Evolutionary conservation across 768 basidiomycete species (phyloP), one percentile per base, ranked within the genome.

Genomic region (Pleurotus cornucopiae): DNA sequence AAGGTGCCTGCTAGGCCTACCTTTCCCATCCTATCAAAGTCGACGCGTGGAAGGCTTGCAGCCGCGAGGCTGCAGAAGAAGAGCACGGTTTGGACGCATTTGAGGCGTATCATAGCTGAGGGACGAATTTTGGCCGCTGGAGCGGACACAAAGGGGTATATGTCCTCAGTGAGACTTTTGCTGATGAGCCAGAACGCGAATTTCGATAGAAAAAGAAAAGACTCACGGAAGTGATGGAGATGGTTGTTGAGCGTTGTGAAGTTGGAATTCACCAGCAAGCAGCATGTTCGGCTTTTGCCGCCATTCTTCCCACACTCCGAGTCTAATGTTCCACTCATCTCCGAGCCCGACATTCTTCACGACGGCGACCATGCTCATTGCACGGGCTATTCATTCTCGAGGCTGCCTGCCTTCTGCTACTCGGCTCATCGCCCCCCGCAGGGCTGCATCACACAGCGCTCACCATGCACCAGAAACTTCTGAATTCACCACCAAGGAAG

Each of bases 1-100:
- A 98, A 99, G 34, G 89, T 78, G 56, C 96, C 96, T 23, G 87
- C 85, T 41, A 98, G 78, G 56, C 86, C 94, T 49, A 98, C 94
- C 54, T 79, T 86, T 60, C 96, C 96, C 91, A 99, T 95, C 53
- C 88, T 86, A 63, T 77, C 72, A 64, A 85, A 88, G 69, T 90
- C 88, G 63, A 89, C 76, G 58, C 75, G 72, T 5, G 84, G 84
- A 12, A 83, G 71, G 5, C 76, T 67, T 6, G 78, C 80, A 57
- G 62, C 49, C 59, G 61, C 68, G 61, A 63, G 71, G 69, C 69
- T 55, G 46, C 66, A 55, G 59, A 64, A 62, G 58, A 71, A 54
- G 37, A 70, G 48, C 43, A 71, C 49, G 41, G 69, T 51, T 55
- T 25, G 57, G 58, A 49, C 67, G 39, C 51, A 41, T 49, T 53